Conservation (phyloP, 2,329 filamentous ascomycete species). For the Trichoderma aggressivum region DNA sequence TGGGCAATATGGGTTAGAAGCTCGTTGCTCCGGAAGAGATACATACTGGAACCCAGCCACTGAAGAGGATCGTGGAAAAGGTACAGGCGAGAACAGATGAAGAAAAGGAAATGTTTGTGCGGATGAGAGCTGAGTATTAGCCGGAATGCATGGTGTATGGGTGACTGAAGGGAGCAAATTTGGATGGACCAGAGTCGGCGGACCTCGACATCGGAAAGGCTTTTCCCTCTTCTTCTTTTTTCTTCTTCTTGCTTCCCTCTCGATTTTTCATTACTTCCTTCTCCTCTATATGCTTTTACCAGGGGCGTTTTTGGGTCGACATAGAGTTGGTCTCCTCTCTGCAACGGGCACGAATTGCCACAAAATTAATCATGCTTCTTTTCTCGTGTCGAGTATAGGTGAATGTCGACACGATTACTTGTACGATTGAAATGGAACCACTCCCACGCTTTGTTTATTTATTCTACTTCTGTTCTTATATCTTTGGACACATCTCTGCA, state of each 20-base stretch:
- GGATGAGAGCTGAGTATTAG: background rate
- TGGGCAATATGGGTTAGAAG: background rate
- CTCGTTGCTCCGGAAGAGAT: too few species aligned
- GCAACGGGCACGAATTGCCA: slow-evolving; percentile 1
- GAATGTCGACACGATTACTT: background rate
- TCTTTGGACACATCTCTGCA: background rate
- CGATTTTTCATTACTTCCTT: background rate
- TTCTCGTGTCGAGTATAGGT: background rate
- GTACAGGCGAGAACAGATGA: background rate
- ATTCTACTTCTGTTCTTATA: background rate
- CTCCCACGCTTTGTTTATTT: slow-evolving; percentile 5
- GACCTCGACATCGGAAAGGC: background rate
- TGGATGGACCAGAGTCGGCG: background rate
- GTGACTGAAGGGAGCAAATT: background rate
- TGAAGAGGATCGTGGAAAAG: background rate
- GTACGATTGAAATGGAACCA: slow-evolving; percentile 15
- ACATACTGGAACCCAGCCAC: background rate
- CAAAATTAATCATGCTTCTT: slow-evolving; percentile 1
- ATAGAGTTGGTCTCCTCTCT: slow-evolving; percentile 16
- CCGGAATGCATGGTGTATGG: background rate
- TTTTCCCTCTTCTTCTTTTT: background rate
- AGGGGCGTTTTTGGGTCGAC: slow-evolving; percentile 3
- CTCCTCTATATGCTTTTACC: background rate
- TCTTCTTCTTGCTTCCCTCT: background rate
- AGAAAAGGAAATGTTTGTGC: background rate